phyloP scores from a whole-genome alignment of 1,284 basidiomycete species.

The Cystobasidium pallidum region DNA sequence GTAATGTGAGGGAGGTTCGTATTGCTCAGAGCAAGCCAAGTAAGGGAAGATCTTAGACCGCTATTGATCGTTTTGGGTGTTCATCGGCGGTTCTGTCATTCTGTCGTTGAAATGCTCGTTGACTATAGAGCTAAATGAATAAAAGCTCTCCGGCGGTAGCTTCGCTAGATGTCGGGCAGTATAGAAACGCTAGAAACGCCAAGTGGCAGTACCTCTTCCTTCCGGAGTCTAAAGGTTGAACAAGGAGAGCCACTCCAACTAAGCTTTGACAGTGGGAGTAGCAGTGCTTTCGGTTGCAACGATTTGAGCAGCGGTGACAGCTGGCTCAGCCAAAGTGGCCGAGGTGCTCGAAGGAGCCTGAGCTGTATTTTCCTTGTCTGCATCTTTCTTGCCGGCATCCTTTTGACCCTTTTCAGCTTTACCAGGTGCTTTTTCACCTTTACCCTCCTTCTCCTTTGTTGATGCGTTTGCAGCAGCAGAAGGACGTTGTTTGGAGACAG shows the following conservation, averaged over 20 bases:
- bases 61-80: too few relatives aligned
- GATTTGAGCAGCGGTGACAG: constrained; percentile 3
- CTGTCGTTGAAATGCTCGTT: too few relatives aligned
- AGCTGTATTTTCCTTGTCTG: constrained; percentile 14
- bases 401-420: constrained; percentile 14
- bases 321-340: background rate
- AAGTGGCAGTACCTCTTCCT: background rate
- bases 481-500: constrained; percentile 26
- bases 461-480: constrained; percentile 4
- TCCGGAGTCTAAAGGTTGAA: background rate
- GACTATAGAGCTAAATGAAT: constrained; percentile 1
- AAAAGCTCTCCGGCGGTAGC: background rate
- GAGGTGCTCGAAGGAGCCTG: too few relatives aligned
- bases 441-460: constrained; percentile 7
- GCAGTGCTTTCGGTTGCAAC: constrained; percentile 4
- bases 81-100: too few relatives aligned
- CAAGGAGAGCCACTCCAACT: background rate
- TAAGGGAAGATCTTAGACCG: too few relatives aligned
- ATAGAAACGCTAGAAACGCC: background rate
- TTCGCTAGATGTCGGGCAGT: background rate
- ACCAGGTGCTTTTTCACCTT: background rate
- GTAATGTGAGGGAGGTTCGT: too few relatives aligned
- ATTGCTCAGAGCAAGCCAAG: too few relatives aligned
- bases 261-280: constrained; percentile 12
- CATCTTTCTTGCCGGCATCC: background rate